Evolutionary conservation across 768 basidiomycete genomes (phyloP).

Genomic region (Sporobolomyces roseus): DNA sequence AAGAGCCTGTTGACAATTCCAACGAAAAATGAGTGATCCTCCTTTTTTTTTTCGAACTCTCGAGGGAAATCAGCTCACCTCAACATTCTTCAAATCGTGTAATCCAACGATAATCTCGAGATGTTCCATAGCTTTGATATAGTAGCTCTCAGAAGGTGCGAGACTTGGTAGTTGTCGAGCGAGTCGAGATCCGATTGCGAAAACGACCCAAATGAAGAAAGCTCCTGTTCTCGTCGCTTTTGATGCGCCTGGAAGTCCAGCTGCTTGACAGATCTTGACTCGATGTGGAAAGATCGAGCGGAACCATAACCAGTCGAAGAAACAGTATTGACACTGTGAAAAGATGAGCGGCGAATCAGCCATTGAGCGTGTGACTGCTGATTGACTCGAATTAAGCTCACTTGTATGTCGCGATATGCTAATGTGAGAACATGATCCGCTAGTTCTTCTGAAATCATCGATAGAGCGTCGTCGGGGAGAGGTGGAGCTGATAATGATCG

Average conservation of each 20-base stretch:
- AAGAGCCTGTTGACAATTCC: conserved; percentile 12
- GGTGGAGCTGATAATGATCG: neutral
- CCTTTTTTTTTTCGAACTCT: too few relatives aligned
- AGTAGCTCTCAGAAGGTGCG: conserved; percentile 42
- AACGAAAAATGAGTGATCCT: too few relatives aligned
- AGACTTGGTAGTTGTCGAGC: conserved; percentile 42
- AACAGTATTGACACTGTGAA: conserved; percentile 9
- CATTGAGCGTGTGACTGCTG: neutral
- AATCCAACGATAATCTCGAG: conserved; percentile 45
- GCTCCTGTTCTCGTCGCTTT: conserved; percentile 18
- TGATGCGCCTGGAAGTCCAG: neutral
- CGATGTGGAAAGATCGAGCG: conserved; percentile 21
- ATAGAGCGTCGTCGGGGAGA: conserved; percentile 18
- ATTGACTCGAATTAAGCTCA: neutral
- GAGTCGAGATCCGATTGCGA: conserved; percentile 30
- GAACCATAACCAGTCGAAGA: conserved; percentile 29
- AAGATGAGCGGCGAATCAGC: neutral
- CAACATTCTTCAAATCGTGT: conserved; percentile 46
- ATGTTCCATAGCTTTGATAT: conserved; percentile 45
- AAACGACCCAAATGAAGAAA: conserved; percentile 35
- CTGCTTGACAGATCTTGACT: conserved; percentile 8
- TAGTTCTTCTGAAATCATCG: conserved; percentile 13
- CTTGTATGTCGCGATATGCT: conserved; percentile 20
- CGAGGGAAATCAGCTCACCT: too few relatives aligned
- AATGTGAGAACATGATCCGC: conserved; percentile 4